Percentiles rank a stretch among this genome's conserved stretches.
Conservation (phyloP, 2,329 filamentous ascomycete genomes). For the Microdochium paspali region DNA sequence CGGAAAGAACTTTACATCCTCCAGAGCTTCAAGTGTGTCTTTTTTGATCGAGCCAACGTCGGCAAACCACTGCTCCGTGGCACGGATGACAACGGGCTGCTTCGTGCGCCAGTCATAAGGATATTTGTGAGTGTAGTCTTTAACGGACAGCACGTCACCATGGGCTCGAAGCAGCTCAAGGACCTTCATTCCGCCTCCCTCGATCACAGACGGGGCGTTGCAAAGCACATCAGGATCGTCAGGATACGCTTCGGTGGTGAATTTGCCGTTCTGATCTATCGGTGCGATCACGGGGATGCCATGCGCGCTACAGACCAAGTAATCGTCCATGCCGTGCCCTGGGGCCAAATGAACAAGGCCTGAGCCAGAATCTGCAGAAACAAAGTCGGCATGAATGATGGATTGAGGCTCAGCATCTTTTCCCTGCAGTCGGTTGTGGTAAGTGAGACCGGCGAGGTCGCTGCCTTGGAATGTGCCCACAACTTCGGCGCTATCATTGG, state of each 20-base stretch:
- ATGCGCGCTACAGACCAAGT: conserved; percentile 64
- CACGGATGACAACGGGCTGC: conserved; percentile 78
- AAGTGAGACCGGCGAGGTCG: conserved; percentile 55
- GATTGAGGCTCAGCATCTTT: conserved; percentile 47
- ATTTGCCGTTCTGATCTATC: conserved; percentile 71
- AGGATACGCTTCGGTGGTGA: conserved; percentile 72
- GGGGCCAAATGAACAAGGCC: conserved; percentile 93
- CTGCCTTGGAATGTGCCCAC: conserved; percentile 53
- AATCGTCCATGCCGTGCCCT: conserved; percentile 95
- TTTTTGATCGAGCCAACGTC: conserved; percentile 78
- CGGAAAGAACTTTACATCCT: conserved; percentile 70
- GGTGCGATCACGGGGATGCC: conserved; percentile 72
- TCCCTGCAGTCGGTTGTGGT: conserved; percentile 62
- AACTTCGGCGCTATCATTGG: conserved; percentile 31
- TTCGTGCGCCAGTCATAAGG: conserved; percentile 98
- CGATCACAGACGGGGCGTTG: conserved; percentile 59
- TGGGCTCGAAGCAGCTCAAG: conserved; percentile 51
- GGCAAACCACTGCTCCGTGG: conserved; percentile 97
- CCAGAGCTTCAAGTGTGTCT: conserved; percentile 59
- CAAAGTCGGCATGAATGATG: conserved; percentile 78
- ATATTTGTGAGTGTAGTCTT: conserved; percentile 81
- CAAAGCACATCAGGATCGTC: conserved; percentile 56
- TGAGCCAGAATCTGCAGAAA: conserved; percentile 81
- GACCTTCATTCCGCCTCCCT: conserved; percentile 59
- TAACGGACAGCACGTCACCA: conserved; percentile 55